Conservation (phyloP, 495 filamentous ascomycete genomes). For the Xylaria sp. region DNA sequence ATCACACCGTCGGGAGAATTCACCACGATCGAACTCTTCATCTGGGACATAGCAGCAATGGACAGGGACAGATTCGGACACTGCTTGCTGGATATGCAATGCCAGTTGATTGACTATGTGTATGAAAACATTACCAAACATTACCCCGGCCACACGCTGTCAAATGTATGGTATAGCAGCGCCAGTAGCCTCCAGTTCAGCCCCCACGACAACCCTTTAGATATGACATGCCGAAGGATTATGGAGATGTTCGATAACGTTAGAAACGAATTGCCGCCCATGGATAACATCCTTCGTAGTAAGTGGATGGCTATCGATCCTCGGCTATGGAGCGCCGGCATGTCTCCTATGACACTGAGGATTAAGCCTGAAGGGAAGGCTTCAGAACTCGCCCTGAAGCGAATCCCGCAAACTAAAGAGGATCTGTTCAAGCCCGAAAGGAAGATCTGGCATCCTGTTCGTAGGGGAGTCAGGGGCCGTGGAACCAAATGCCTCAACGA, state of each 20-base stretch:
- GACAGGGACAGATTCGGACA: constrained; percentile 25
- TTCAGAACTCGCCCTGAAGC: constrained; percentile 25
- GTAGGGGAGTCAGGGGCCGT: constrained; percentile 29
- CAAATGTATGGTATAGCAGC: constrained; percentile 51
- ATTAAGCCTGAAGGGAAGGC: background rate
- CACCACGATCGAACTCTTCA: constrained; percentile 47
- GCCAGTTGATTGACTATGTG: constrained; percentile 44
- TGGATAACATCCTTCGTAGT: constrained; percentile 28
- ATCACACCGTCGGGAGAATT: constrained; percentile 14
- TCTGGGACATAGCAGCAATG: constrained; percentile 50
- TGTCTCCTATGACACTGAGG: constrained; percentile 16
- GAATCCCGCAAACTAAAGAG: constrained; percentile 10
- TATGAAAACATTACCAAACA: constrained; percentile 32
- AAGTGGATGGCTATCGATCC: constrained; percentile 31
- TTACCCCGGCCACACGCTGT: constrained; percentile 37
- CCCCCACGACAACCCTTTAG: constrained; percentile 25
- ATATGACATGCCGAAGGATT: constrained; percentile 32
- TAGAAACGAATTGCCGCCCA: constrained; percentile 41
- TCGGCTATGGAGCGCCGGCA: constrained; percentile 10
- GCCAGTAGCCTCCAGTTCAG: background rate
- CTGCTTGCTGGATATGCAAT: constrained; percentile 49
- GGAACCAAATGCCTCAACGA: constrained; percentile 47
- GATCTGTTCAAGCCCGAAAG: constrained; percentile 40
- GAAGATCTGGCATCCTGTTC: constrained; percentile 54
- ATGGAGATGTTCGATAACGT: constrained; percentile 32